These are phyloP conservation scores for Penicillium freii DNA, from an alignment of 2,329 filamentous ascomycete species.

Conservation along the genomic window DNA sequence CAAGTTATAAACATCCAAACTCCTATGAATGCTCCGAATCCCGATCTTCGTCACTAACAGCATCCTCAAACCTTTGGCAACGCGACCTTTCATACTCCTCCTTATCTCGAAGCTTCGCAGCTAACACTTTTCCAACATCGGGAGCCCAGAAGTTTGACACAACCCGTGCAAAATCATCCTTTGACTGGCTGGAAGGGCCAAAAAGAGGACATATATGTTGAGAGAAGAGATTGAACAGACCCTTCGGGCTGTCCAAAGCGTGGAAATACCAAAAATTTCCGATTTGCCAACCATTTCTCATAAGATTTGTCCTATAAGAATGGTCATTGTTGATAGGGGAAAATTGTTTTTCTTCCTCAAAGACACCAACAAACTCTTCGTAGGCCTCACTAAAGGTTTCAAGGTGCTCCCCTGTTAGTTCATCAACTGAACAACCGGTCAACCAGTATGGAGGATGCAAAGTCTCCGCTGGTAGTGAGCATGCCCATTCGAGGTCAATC, in stretches of 20 bases:
- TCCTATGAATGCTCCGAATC: not conserved
- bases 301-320: conserved; percentile 14
- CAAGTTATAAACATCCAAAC: not conserved
- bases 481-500: conserved; percentile 32
- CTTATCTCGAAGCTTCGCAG: conserved; percentile 18
- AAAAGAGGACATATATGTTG: conserved; percentile 27
- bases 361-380: conserved; percentile 20
- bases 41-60: not conserved
- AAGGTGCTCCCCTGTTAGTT: conserved; percentile 9
- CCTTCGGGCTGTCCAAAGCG: conserved; percentile 27
- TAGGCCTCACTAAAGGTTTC: conserved; percentile 11
- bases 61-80: conserved; percentile 13
- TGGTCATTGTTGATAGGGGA: not conserved
- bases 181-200: not conserved
- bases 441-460: conserved; percentile 27
- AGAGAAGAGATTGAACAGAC: conserved; percentile 25
- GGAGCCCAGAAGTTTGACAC: conserved; percentile 19
- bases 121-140: conserved; percentile 10
- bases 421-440: conserved; percentile 15
- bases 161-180: conserved; percentile 12
- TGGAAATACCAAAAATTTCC: conserved; percentile 31
- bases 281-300: conserved; percentile 24
- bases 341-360: conserved; percentile 21
- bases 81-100: conserved; percentile 18
- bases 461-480: conserved; percentile 25